Conservation (phyloP, 805 yeast genomes). For the Myxozyma neglecta region DNA sequence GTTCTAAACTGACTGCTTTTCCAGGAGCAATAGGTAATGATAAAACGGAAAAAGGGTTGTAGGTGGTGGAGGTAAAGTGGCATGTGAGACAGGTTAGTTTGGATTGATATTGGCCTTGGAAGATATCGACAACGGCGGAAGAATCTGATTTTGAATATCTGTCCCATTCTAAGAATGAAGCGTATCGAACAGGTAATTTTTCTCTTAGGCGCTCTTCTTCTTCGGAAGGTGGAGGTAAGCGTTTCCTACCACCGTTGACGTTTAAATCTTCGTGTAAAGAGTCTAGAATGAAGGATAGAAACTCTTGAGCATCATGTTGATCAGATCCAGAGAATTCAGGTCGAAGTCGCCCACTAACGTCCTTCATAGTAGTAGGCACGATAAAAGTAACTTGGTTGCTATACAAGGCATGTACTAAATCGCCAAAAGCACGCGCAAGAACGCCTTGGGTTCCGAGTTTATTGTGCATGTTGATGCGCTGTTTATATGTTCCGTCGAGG, state of each 20-base stretch:
- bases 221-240: slow-evolving; percentile 59
- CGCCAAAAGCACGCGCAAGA: slow-evolving; percentile 67
- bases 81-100: slow-evolving; percentile 73
- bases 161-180: slow-evolving; percentile 91
- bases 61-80: slow-evolving; percentile 76
- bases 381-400: slow-evolving; percentile 50
- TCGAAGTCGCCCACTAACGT: slow-evolving; percentile 65
- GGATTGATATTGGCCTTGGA: slow-evolving; percentile 89
- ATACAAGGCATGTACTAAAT: slow-evolving; percentile 55
- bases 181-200: slow-evolving; percentile 68
- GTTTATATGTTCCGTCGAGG: slow-evolving; percentile 57
- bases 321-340: slow-evolving; percentile 62
- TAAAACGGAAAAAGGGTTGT: slow-evolving; percentile 75
- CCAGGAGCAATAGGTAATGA: slow-evolving; percentile 74
- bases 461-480: slow-evolving; percentile 70
- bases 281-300: slow-evolving; percentile 71
- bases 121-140: slow-evolving; percentile 74
- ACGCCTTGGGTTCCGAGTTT: slow-evolving; percentile 79
- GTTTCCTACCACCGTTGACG: slow-evolving; percentile 56
- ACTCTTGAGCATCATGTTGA: slow-evolving; percentile 87
- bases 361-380: slow-evolving; percentile 65
- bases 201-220: slow-evolving; percentile 77
- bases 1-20: slow-evolving; percentile 47
- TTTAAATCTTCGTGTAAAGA: slow-evolving; percentile 83
- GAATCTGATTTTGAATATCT: slow-evolving; percentile 75